A percentile compares a stretch with the other conserved stretches of the same genome.
These are phyloP conservation scores for Coelastrella sp. DNA, from an alignment of 139 green algal species.

Conservation along the genomic window DNA sequence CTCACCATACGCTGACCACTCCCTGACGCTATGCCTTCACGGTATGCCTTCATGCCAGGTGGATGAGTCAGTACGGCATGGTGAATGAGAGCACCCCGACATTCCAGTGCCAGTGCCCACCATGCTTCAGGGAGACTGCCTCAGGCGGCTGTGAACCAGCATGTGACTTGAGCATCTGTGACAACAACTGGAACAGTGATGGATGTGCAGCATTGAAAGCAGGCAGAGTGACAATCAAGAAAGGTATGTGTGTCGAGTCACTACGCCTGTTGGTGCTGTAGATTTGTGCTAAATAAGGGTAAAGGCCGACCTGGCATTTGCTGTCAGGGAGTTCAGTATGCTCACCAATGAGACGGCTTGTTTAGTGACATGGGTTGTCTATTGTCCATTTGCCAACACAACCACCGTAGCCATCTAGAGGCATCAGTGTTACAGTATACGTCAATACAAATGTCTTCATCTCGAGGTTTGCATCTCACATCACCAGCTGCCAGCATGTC, in stretches of 20 bases:
- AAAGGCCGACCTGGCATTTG: too few species aligned
- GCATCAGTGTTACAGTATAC: too few species aligned
- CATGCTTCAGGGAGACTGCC: constrained; percentile 66
- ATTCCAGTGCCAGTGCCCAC: constrained; percentile 62
- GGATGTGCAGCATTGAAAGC: background rate
- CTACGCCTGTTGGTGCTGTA: too few species aligned
- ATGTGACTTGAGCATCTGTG: constrained; percentile 69
- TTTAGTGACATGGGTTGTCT: too few species aligned
- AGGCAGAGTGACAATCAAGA: background rate
- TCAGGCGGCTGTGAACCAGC: constrained; percentile 64
- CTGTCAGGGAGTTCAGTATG: too few species aligned
- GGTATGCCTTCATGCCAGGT: background rate
- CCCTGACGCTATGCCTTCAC: background rate
- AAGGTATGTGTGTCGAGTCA: background rate
- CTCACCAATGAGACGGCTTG: too few species aligned
- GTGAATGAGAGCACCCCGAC: constrained; percentile 39
- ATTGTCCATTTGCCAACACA: too few species aligned
- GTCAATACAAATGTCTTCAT: too few species aligned
- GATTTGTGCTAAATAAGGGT: too few species aligned
- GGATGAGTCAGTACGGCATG: constrained; percentile 39
- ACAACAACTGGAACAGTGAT: constrained; percentile 36
- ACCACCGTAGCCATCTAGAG: too few species aligned
- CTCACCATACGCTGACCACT: background rate
- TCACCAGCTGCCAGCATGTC: too few species aligned
- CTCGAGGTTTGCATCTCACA: too few species aligned